Evolutionary conservation across 345 rosid genomes (phyloP), one percentile per base, ranked within the genome.

Genomic region (Lepidium sativum): DNA sequence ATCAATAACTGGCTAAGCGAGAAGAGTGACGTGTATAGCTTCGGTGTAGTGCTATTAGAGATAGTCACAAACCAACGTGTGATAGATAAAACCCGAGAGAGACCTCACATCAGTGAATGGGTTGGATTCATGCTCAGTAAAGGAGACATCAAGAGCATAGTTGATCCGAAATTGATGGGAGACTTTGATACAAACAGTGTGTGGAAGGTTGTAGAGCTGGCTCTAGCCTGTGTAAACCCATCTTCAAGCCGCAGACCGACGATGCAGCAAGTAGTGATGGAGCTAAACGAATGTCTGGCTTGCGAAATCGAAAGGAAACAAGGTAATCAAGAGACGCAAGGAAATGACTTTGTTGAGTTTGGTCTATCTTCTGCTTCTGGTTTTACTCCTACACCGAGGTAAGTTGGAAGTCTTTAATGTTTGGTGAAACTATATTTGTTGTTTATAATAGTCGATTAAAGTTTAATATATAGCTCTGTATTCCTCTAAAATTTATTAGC

Each of bases 141-240:
- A 14, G 84, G 84, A 1, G 78, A 84, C 44, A 70, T 82, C 7
- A 59, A 12, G 41, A 78, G 41, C 10, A 73, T 73, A 2, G 72
- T 80, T 0, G 89, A 80, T 50, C 84, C 80, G 0, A 69, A 79
- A 40, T 49, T 82, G 25, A 32, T 25, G 14, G 81, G 58, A 0
- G 72, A 74, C 1, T 77, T 74, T 29, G 67, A 74, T 7, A 43
- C 45, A 15, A 77, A 81, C 45, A 62, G 79, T 23, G 79, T 55
- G 1, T 84, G 84, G 89, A 80, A 78, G 42, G 67, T 59, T 12
- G 44, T 76, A 2, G 88, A 84, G 67, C 33, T 77, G 34, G 84
- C 86, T 25, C 43, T 79, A 54, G 61, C 77, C 0, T 79, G 83
- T 55, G 78, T 79, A 8, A 74, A 72, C 12, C 38, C 54, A 2